Evolutionary conservation across 1,284 basidiomycete species (phyloP), one percentile per base, ranked within the genome.

Genomic region (Leccinum huronense): DNA sequence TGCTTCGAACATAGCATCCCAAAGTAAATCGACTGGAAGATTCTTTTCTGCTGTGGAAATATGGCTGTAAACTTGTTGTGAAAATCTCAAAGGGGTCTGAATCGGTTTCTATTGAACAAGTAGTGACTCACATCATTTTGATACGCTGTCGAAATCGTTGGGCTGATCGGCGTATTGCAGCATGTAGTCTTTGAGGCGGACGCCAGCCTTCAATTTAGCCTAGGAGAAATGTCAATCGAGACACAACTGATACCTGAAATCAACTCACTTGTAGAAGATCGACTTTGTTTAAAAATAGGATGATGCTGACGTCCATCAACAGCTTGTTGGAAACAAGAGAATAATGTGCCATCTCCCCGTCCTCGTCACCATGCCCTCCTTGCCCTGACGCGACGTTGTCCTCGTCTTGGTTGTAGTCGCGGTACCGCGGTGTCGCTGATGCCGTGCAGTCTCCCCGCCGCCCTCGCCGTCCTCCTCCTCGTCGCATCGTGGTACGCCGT

Each of bases 221-320:
- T 86, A 62, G 34, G 40, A 30, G 57, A 56, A 61, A 51, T 61
- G 30, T 60, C 63, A 61, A 53, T 19, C 7, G 33, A 33, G 19
- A 56, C 9, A 31, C 7, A 23, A 8, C 1, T 10, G 7, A 45
- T 16, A 38, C 14, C n/a, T 19, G 10, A 8, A 56, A 59, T 30
- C 23, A 19, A 68, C 77, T 64, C 70, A 84, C 88, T 80, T 85
- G 83, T 45, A 92, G 78, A 60, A 92, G 79, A 74, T 93, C 90
- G 66, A 83, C 84, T 76, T 93, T 93, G 77, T 93, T 93, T 69
- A 93, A 74, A 74, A 93, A 93, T 65, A 93, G 80, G 23, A 93
- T 83, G 66, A 93, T 85, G 75, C 85, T 89, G 64, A 91, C 89
- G 61, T 85, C 80, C 51, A 80, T 80, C 48, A 91, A 81, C 33